Evolutionary conservation across 768 basidiomycete genomes (phyloP).

Genomic region (Collybiopsis luxurians): DNA sequence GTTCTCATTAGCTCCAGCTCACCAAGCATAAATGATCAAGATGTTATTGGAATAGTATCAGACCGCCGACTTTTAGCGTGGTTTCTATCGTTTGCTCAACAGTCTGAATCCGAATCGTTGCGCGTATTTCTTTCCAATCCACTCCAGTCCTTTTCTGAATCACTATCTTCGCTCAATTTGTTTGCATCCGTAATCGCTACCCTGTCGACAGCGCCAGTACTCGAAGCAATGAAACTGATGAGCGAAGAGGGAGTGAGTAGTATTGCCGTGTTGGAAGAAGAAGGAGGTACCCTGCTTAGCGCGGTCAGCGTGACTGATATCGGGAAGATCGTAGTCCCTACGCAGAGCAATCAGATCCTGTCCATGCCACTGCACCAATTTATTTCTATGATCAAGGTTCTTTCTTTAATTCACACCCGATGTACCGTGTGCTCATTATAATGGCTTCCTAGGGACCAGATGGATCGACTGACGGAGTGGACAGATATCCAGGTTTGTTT

Average conservation of each 20-base stretch:
- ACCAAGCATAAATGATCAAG: constrained; percentile 25
- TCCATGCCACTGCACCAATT: constrained; percentile 68
- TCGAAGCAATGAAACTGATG: constrained; percentile 85
- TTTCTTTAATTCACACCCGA: not conserved
- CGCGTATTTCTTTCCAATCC: constrained; percentile 50
- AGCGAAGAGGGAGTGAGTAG: constrained; percentile 84
- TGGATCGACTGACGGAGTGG: constrained; percentile 76
- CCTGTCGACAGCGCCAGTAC: constrained; percentile 56
- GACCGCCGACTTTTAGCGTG: constrained; percentile 70
- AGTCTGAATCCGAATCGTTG: constrained; percentile 42
- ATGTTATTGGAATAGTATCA: constrained; percentile 71
- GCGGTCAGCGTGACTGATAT: constrained; percentile 84
- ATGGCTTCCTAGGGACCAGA: constrained; percentile 49
- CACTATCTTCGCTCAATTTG: constrained; percentile 64
- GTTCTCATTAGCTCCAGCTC: constrained; percentile 54
- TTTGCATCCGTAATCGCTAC: constrained; percentile 63
- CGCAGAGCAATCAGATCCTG: constrained; percentile 76
- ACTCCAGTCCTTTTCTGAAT: constrained; percentile 41
- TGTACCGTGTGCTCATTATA: not conserved
- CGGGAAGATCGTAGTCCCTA: constrained; percentile 79
- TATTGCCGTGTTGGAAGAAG: constrained; percentile 72
- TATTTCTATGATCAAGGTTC: constrained; percentile 69
- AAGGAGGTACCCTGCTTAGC: constrained; percentile 59
- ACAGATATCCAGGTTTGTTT: constrained; percentile 68
- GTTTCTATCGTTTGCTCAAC: constrained; percentile 56